phyloP scores from a whole-genome alignment of 1,139 yeast genomes.

The Yamadazyma mexicana region DNA sequence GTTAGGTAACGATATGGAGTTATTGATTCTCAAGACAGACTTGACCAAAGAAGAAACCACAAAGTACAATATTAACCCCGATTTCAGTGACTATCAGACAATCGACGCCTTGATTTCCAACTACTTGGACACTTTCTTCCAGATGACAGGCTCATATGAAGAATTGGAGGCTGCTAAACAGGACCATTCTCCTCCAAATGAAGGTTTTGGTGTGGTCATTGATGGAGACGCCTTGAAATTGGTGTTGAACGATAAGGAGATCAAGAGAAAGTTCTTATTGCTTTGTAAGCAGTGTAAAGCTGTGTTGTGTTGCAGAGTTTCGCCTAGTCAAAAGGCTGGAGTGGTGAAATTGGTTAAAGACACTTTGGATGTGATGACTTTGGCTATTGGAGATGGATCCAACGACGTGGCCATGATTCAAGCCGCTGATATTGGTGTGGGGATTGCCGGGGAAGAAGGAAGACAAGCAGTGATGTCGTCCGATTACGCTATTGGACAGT shows the following conservation, averaged over 20 bases:
- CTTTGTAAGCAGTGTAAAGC: constrained; percentile 93
- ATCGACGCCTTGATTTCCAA: constrained; percentile 59
- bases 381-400: constrained; percentile 98
- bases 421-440: constrained; percentile 98
- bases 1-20: constrained; percentile 49
- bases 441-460: constrained; percentile 98
- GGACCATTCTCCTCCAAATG: constrained; percentile 78
- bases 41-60: constrained; percentile 30
- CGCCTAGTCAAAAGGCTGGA: constrained; percentile 94
- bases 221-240: constrained; percentile 90
- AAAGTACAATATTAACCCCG: constrained; percentile 22
- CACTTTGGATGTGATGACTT: constrained; percentile 70
- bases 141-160: constrained; percentile 58
- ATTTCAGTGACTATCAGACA: constrained; percentile 17
- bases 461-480: constrained; percentile 98
- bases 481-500: constrained; percentile 95
- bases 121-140: constrained; percentile 62
- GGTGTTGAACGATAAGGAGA: constrained; percentile 58
- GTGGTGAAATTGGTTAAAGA: constrained; percentile 91
- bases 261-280: constrained; percentile 68
- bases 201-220: constrained; percentile 77
- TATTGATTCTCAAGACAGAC: constrained; percentile 38
- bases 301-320: constrained; percentile 95
- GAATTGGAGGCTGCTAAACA: constrained; percentile 62
- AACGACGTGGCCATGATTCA: constrained; percentile 99